These are phyloP conservation scores for Myrica gale DNA, from an alignment of 306 rosid genomes.

Conservation along the genomic window DNA sequence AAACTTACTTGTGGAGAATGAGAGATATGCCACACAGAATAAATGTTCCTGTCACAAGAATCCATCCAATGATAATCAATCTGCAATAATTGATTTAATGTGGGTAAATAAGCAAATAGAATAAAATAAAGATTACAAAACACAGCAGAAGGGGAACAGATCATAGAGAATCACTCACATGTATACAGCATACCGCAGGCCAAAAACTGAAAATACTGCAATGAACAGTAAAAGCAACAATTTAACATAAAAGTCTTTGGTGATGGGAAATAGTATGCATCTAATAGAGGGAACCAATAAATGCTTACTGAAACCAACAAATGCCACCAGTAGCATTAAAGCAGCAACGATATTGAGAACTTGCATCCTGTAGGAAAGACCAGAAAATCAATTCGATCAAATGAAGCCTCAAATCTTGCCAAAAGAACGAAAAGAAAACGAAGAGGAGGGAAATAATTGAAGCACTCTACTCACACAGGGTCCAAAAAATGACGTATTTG, in stretches of 20 bases:
- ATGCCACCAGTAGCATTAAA: slow-evolving; percentile 50
- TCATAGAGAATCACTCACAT: slow-evolving; percentile 47
- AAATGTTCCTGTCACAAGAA: background rate
- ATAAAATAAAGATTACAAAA: background rate
- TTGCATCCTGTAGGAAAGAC: slow-evolving; percentile 40
- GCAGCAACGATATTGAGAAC: slow-evolving; percentile 47
- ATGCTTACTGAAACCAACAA: slow-evolving; percentile 57
- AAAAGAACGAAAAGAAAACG: background rate
- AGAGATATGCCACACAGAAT: background rate
- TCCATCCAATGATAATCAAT: slow-evolving; percentile 1
- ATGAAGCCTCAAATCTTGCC: background rate
- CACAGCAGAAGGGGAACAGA: background rate
- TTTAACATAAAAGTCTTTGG: slow-evolving; percentile 6
- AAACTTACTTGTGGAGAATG: background rate
- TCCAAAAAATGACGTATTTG: slow-evolving; percentile 16
- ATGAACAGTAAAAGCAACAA: slow-evolving; percentile 8
- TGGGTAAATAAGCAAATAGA: background rate
- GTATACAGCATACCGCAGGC: slow-evolving; percentile 53
- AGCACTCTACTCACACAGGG: slow-evolving; percentile 22
- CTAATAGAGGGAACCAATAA: background rate
- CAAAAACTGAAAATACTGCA: slow-evolving; percentile 66
- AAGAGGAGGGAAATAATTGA: background rate
- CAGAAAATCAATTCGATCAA: background rate
- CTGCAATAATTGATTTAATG: background rate
- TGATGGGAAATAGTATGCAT: background rate